These are phyloP conservation scores for Circinella minor DNA, from an alignment of 371 early-diverging fungal genomes.

Conservation along the genomic window DNA sequence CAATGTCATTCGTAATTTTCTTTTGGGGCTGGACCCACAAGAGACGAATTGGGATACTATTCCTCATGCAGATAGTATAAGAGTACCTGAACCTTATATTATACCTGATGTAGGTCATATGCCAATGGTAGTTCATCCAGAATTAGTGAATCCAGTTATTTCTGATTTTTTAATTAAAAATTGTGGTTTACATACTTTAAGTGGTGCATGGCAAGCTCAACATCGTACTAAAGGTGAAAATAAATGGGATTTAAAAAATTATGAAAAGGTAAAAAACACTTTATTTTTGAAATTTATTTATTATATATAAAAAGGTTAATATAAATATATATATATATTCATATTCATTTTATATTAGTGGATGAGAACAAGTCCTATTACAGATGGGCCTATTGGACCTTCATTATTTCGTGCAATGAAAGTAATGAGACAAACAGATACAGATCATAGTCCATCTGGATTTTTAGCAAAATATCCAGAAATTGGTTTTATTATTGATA, in stretches of 20 bases:
- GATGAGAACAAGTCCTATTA: slow-evolving; percentile 60
- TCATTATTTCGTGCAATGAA: slow-evolving; percentile 67
- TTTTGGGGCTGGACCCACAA: slow-evolving; percentile 34
- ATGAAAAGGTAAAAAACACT: slow-evolving; percentile 60
- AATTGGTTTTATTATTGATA: slow-evolving; percentile 58
- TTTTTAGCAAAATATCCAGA: slow-evolving; percentile 69
- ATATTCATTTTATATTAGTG: slow-evolving; percentile 51
- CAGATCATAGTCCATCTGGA: slow-evolving; percentile 63
- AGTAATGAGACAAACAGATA: slow-evolving; percentile 71
- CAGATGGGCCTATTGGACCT: slow-evolving; percentile 50
- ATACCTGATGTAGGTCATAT: slow-evolving; percentile 70
- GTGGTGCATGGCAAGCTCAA: slow-evolving; percentile 66
- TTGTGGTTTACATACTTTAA: slow-evolving; percentile 60
- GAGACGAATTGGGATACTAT: slow-evolving; percentile 27
- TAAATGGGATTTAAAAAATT: slow-evolving; percentile 75
- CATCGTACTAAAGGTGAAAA: slow-evolving; percentile 62
- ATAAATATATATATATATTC: background rate
- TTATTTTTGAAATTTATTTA: background rate
- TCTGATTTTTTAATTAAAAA: slow-evolving; percentile 69
- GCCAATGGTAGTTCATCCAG: slow-evolving; percentile 70
- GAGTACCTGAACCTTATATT: slow-evolving; percentile 59
- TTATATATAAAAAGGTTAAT: no score
- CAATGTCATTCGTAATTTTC: slow-evolving; percentile 47
- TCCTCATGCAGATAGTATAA: slow-evolving; percentile 24
- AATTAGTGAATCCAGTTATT: slow-evolving; percentile 69